phyloP scores from a whole-genome alignment of 2,329 filamentous ascomycete genomes.

The Bretziella fagacearum region DNA sequence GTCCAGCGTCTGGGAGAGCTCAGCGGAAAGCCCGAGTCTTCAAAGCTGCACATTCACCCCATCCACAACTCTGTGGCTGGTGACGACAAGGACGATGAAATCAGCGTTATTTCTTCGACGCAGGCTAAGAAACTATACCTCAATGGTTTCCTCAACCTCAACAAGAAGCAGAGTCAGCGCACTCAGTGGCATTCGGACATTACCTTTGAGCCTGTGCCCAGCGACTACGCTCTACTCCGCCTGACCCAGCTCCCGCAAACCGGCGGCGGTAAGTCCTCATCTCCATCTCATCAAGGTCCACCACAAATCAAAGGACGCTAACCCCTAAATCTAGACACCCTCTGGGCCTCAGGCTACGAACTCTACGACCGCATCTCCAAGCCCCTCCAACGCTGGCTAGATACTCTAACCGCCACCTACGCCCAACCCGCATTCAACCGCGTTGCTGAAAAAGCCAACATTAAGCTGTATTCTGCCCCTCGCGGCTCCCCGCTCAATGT shows the following conservation, averaged over 20 bases:
- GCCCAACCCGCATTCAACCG: conserved; percentile 33
- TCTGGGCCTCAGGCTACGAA: conserved; percentile 53
- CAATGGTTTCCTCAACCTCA: conserved; percentile 20
- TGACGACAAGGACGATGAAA: conserved; percentile 37
- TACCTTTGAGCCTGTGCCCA: conserved; percentile 45
- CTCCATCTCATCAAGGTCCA: neutral
- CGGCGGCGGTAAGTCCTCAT: conserved; percentile 28
- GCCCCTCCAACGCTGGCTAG: conserved; percentile 39
- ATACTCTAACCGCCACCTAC: conserved; percentile 38
- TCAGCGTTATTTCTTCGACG: conserved; percentile 45
- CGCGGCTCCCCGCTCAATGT: conserved; percentile 35
- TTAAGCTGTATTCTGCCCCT: conserved; percentile 28
- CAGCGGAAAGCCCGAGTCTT: conserved; percentile 37
- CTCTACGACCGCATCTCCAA: conserved; percentile 46
- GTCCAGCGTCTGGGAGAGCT: conserved; percentile 43
- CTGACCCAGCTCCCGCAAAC: conserved; percentile 36
- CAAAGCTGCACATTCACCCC: conserved; percentile 43
- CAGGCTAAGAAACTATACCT: conserved; percentile 36
- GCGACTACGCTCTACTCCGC: conserved; percentile 43
- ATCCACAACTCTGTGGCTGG: conserved; percentile 36
- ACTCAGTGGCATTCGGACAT: conserved; percentile 46
- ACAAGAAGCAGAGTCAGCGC: conserved; percentile 29
- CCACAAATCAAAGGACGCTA: neutral
- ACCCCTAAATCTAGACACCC: conserved; percentile 33
- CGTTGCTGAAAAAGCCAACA: conserved; percentile 28